Evolutionary conservation across 495 filamentous ascomycete species (phyloP), one percentile per base, ranked within the genome.

Genomic region (Trichoderma erinaceum): DNA sequence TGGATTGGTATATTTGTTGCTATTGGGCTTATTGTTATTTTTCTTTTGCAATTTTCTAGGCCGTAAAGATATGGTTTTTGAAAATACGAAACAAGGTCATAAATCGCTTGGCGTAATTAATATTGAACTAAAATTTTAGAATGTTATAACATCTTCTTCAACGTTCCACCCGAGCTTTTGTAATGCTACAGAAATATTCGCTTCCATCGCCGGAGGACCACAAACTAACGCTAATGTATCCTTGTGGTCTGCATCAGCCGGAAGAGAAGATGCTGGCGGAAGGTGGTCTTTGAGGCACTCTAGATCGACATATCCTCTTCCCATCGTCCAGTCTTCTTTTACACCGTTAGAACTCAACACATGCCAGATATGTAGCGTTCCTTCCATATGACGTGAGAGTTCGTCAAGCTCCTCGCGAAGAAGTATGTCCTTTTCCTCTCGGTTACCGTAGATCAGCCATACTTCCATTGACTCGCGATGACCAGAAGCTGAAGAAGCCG

Each of bases 361-460:
- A 52, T 52, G 18, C 48, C 48, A 52, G 4, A 52, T 23, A 23
- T 52, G 48, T 6, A 52, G n/a, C 2, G 8, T 52, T 25, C 48
- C 48, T 11, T 52, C n/a, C 48, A 52, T 52, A 25, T 23, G n/a
- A 52, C n/a, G 48, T 11, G 48, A 52, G n/a, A 52, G 48, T 4
- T 52, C 16, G 21, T 66, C 41, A 18, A 66, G 18, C 16, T 66
- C 64, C 15, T 41, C 79, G 66, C 83, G 85, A 70, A 91, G 92
- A 0, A 98, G 80, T 50, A 98, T 97, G 78, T 98, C 94, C 69
- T 90, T 90, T 68, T 91, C 85, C 35, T 83, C 75, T 63, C 92
- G 76, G 72, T 97, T 98, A 0, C 93, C 92, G 72, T 97, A 83
- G 1, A 97, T 79, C 0, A 98, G 84, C 12, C 90, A 41, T 52